These are phyloP conservation scores for Ascochyta rabiei DNA, from an alignment of 2,329 filamentous ascomycete genomes.

Conservation along the genomic window DNA sequence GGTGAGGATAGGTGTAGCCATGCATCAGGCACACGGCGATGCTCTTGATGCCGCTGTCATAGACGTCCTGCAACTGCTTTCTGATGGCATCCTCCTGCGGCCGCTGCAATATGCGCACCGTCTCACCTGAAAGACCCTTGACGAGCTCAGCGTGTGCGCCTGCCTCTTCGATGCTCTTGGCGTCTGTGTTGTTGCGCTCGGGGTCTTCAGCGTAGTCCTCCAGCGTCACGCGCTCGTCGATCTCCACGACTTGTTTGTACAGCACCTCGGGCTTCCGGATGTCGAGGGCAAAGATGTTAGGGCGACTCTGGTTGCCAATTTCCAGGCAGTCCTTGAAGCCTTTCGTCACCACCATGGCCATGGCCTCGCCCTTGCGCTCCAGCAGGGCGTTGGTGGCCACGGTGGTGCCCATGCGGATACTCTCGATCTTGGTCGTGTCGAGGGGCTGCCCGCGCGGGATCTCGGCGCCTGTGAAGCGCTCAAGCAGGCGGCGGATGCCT, in stretches of 20 bases:
- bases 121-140: conserved; percentile 74
- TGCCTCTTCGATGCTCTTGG: conserved; percentile 56
- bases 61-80: conserved; percentile 69
- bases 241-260: conserved; percentile 84
- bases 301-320: conserved; percentile 89
- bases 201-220: conserved; percentile 94
- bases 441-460: conserved; percentile 80
- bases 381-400: conserved; percentile 91
- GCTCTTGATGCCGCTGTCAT: conserved; percentile 73
- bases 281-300: conserved; percentile 88
- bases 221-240: conserved; percentile 87
- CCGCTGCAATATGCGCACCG: conserved; percentile 70
- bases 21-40: conserved; percentile 93
- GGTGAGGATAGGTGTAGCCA: conserved; percentile 86
- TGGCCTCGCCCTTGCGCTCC: conserved; percentile 87
- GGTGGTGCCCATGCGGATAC: conserved; percentile 94
- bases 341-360: conserved; percentile 84
- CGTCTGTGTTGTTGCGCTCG: conserved; percentile 64
- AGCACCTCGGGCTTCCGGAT: conserved; percentile 87
- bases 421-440: conserved; percentile 83
- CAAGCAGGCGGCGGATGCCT: conserved; percentile 85
- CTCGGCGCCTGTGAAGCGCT: conserved; percentile 73
- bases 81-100: conserved; percentile 64
- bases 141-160: conserved; percentile 63
- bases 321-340: conserved; percentile 87